Percentiles rank a stretch among this genome's conserved stretches.
phyloP scores from a whole-genome alignment of 306 rosid genomes.

The Psophocarpus tetragonolobus region DNA sequence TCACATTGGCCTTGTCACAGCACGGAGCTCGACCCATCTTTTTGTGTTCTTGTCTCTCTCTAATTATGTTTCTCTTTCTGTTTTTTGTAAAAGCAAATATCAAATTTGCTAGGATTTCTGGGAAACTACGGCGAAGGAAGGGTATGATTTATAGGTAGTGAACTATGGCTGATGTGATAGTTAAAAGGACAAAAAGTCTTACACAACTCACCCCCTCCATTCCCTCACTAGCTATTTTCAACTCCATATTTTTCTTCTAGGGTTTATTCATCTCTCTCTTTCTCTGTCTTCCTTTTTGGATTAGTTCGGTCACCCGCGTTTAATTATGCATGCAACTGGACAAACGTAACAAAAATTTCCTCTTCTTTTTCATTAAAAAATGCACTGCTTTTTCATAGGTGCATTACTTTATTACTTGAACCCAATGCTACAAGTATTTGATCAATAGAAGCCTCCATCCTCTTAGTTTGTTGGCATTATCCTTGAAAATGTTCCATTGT shows the following conservation, averaged over 20 bases:
- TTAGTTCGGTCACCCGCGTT: conserved; percentile 64
- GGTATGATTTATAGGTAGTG: conserved; percentile 65
- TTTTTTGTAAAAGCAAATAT: conserved; percentile 16
- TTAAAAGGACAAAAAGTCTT: conserved; percentile 64
- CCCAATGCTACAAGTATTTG: conserved; percentile 31
- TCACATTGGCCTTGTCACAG: conserved; percentile 93
- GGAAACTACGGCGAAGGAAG: conserved; percentile 53
- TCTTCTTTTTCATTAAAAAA: conserved; percentile 35
- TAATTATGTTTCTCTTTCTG: not conserved
- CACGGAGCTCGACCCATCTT: conserved; percentile 99
- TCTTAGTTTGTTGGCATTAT: conserved; percentile 68
- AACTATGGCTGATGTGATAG: conserved; percentile 66
- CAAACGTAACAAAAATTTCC: conserved; percentile 55
- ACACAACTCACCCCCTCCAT: conserved; percentile 46
- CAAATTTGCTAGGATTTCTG: conserved; percentile 46
- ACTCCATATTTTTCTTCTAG: conserved; percentile 39
- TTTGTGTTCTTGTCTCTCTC: not conserved
- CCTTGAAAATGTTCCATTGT: conserved; percentile 61
- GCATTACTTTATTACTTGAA: conserved; percentile 48
- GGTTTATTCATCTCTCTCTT: conserved; percentile 54
- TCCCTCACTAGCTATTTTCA: conserved; percentile 41
- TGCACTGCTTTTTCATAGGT: conserved; percentile 49
- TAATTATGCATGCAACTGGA: conserved; percentile 65
- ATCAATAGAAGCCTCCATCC: conserved; percentile 63
- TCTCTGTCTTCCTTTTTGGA: conserved; percentile 63